These are phyloP conservation scores for Halophytophthora batemanensis DNA, from an alignment of 352 stramenopile species.

Conservation along the genomic window DNA sequence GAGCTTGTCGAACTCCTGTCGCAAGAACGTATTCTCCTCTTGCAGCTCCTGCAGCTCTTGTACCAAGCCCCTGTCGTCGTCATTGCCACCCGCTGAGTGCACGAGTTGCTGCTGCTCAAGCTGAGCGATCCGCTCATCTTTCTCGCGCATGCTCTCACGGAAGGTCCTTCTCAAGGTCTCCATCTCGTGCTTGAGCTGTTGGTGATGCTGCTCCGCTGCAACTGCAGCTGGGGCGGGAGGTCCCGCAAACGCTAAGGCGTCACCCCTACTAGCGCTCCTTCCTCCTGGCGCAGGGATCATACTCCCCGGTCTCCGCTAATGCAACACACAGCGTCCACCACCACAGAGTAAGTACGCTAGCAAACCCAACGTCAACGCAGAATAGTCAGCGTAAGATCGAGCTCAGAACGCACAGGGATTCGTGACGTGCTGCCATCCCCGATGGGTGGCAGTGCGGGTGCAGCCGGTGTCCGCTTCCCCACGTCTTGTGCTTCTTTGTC, in stretches of 20 bases:
- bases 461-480: not conserved
- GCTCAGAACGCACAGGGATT: slow-evolving; percentile 28
- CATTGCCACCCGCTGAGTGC: slow-evolving; percentile 7
- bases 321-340: not conserved
- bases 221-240: slow-evolving; percentile 10
- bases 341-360: not conserved
- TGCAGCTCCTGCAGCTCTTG: slow-evolving; percentile 52
- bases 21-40: slow-evolving; percentile 66
- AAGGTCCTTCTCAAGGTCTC: slow-evolving; percentile 49
- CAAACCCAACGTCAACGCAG: not conserved
- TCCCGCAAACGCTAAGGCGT: not conserved
- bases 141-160: slow-evolving; percentile 45
- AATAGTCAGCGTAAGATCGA: not conserved
- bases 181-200: slow-evolving; percentile 29
- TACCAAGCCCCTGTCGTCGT: slow-evolving; percentile 10
- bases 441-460: slow-evolving; percentile 15
- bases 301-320: slow-evolving; percentile 26
- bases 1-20: slow-evolving; percentile 64
- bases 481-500: not conserved
- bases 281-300: slow-evolving; percentile 11
- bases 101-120: slow-evolving; percentile 27
- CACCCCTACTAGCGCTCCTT: not conserved
- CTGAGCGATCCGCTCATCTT: slow-evolving; percentile 59
- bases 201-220: slow-evolving; percentile 20
- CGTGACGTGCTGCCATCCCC: slow-evolving; percentile 22